Percentiles rank a stretch among this genome's conserved stretches.
phyloP scores from a whole-genome alignment of 176 grass and related monocot genomes.

The Oryza glumipatula region DNA sequence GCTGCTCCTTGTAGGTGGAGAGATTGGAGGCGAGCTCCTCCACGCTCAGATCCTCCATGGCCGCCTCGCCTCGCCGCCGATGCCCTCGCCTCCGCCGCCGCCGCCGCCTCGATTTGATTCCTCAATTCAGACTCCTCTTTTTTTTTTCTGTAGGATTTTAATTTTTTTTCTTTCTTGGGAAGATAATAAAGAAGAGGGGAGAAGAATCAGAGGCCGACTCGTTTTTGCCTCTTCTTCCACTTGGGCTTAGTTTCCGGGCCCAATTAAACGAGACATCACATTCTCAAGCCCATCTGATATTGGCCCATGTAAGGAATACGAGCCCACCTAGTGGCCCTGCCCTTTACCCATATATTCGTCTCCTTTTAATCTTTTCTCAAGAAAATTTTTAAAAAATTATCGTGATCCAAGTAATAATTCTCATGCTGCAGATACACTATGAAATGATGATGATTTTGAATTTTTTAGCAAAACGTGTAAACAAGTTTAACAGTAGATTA shows the following conservation, averaged over 20 bases:
- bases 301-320: background rate
- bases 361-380: background rate
- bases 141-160: background rate
- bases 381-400: no score
- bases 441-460: no score
- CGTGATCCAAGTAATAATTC: no score
- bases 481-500: no score
- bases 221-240: constrained; percentile 8
- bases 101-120: background rate
- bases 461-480: no score
- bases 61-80: constrained; percentile 28
- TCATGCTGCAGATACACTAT: no score
- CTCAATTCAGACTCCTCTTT: constrained; percentile 5
- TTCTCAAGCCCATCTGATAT: background rate
- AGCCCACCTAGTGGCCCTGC: background rate
- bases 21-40: constrained; percentile 94
- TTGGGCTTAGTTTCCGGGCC: background rate
- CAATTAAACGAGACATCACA: background rate
- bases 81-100: background rate
- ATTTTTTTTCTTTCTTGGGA: background rate
- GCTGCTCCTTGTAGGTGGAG: constrained; percentile 91
- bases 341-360: no score
- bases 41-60: constrained; percentile 80
- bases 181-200: background rate
- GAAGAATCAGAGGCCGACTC: background rate